Base-by-base conservation (phyloP, 2,329 filamentous ascomycete genomes). In the Cladosporium cucumerinum region DNA sequence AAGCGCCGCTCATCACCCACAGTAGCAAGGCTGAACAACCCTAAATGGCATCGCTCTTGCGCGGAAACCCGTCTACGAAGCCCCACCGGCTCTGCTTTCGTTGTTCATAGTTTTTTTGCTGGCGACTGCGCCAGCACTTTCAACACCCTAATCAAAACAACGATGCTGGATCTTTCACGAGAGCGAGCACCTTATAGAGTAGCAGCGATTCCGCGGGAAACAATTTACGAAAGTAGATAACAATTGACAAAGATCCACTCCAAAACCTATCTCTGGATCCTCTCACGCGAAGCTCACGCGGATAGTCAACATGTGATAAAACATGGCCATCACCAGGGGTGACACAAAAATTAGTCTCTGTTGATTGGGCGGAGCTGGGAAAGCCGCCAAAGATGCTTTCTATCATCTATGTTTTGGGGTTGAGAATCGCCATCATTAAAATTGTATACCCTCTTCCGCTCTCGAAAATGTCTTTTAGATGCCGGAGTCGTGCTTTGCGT, bases 401-500 rank as follows among this genome's bases (percentile, higher is more conserved):
- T 30, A 46, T 59, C 6, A 12, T 59, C 25, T 59, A 59, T 59
- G 46, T 32, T 61, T 48, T 39, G 39, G 14, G 14, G 25, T 54
- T 28, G 32, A 52, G 58, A 49, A 61, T n/a, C 48, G 34, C 46
- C 46, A 21, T 61, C 32, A 61, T 61, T 54, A 61, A 54, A 21
- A 32, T 32, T 21, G 10, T 32, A 14, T 48, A 28, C 39, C 39
- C 8, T 57, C 25, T 39, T 28, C 2, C 30, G 16, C 18, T 26
- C 49, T 5, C n/a, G 7, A 21, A n/a, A 14, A 34, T 25, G 26
- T 18, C 23, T 3, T 30, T 52, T 61, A 61, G 46, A 61, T 61
- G 25, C 58, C 58, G 28, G 58, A 61, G 30, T 61, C 74, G n/a
- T 67, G 63, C 70, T 75, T 72, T 43, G 66, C 48, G 61, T 73